These are phyloP conservation scores for Ascochyta clinopodiicola DNA, from an alignment of 2,329 filamentous ascomycete species.

Conservation along the genomic window DNA sequence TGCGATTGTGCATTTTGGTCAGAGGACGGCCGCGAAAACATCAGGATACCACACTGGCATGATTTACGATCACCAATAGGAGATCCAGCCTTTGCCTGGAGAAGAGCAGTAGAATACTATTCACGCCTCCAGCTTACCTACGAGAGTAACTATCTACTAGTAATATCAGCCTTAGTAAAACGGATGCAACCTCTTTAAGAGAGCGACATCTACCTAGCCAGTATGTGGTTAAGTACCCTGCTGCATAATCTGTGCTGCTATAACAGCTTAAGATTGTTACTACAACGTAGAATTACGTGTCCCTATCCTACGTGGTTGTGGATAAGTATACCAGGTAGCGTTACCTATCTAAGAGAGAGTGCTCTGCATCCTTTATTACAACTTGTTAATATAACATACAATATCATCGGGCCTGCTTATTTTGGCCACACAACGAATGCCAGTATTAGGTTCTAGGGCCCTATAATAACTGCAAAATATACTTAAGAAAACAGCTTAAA, in stretches of 20 bases:
- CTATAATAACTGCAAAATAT: background rate
- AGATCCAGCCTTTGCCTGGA: background rate
- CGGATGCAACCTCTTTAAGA: background rate
- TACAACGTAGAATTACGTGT: background rate
- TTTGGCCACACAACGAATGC: background rate
- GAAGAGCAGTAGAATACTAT: background rate
- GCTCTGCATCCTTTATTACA: background rate
- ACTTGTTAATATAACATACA: background rate
- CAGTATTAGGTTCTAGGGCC: background rate
- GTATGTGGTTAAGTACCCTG: slow-evolving; percentile 12
- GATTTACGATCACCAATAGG: background rate
- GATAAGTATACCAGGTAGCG: background rate
- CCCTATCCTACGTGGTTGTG: slow-evolving; percentile 7
- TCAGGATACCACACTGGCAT: no score
- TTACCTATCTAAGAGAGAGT: background rate
- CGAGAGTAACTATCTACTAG: slow-evolving; percentile 3
- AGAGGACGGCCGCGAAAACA: background rate
- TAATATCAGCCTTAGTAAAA: slow-evolving; percentile 2
- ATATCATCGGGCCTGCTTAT: background rate
- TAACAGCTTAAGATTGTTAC: background rate
- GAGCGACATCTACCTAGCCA: slow-evolving; percentile 7
- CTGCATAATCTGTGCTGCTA: background rate
- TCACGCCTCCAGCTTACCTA: background rate
- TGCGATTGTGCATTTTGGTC: background rate
- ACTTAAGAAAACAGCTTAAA: background rate